A percentile compares a stretch with the other conserved stretches of the same genome.
These are phyloP conservation scores for Cryptosporidium muris DNA, from an alignment of 169 alveolate species.

Conservation along the genomic window DNA sequence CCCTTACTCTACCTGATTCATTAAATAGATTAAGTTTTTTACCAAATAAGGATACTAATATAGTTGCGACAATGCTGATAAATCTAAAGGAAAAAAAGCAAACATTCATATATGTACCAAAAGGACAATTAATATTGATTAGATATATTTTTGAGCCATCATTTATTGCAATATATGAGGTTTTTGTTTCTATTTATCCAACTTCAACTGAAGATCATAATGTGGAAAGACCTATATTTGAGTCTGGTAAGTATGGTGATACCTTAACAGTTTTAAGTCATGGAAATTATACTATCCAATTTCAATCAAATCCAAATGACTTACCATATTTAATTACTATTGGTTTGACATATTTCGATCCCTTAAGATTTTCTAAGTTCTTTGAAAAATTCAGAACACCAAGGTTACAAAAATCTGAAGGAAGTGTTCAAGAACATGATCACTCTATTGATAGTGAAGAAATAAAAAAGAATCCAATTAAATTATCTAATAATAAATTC, in stretches of 20 bases:
- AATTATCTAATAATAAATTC: slow-evolving; percentile 6
- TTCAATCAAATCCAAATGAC: slow-evolving; percentile 32
- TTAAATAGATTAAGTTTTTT: slow-evolving; percentile 51
- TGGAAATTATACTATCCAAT: slow-evolving; percentile 36
- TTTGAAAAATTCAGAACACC: slow-evolving; percentile 1
- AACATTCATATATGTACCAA: slow-evolving; percentile 32
- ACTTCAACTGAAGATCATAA: slow-evolving; percentile 15
- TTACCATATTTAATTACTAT: slow-evolving; percentile 55
- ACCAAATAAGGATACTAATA: slow-evolving; percentile 12
- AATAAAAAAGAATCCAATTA: not conserved
- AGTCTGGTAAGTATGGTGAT: slow-evolving; percentile 67
- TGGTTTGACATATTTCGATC: slow-evolving; percentile 46
- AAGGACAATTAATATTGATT: slow-evolving; percentile 3
- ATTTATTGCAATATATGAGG: slow-evolving; percentile 48
- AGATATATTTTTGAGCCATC: slow-evolving; percentile 50
- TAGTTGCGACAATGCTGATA: slow-evolving; percentile 49
- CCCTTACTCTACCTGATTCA: slow-evolving; percentile 55
- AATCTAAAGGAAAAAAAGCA: slow-evolving; percentile 19
- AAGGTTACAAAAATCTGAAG: not conserved
- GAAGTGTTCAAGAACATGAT: slow-evolving; percentile 13
- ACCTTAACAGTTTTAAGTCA: slow-evolving; percentile 5
- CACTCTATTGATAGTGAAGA: not conserved
- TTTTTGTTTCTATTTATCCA: slow-evolving; percentile 20
- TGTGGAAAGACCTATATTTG: slow-evolving; percentile 16
- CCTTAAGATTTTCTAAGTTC: slow-evolving; percentile 8